A percentile compares a stretch with the other conserved stretches of the same genome.
Evolutionary conservation across 2,329 filamentous ascomycete genomes (phyloP).

Genomic region (Aureobasidium sp.): DNA sequence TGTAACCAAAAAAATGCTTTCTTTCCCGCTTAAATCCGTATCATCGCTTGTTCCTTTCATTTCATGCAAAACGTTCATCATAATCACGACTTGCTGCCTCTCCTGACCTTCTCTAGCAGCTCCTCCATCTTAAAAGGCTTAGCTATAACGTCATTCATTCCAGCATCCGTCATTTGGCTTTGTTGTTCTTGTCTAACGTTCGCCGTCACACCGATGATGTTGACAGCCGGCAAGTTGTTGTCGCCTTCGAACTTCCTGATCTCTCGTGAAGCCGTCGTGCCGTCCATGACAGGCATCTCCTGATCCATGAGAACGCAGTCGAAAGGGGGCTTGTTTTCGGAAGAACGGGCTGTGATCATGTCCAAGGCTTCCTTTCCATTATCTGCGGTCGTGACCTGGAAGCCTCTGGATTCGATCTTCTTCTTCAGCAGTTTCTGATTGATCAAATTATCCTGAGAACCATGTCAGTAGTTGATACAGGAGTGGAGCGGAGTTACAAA

Average conservation of each 20-base stretch:
- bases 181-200: conserved; percentile 26
- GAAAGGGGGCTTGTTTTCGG: conserved; percentile 14
- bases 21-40: background rate
- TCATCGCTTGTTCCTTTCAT: background rate
- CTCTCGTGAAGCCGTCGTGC: conserved; percentile 20
- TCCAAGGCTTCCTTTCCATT: conserved; percentile 26
- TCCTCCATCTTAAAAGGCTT: conserved; percentile 27
- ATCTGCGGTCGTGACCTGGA: conserved; percentile 23
- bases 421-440: conserved; percentile 25
- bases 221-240: conserved; percentile 15
- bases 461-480: background rate
- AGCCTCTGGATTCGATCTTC: conserved; percentile 21
- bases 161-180: conserved; percentile 22
- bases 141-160: conserved; percentile 25
- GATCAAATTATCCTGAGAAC: conserved; percentile 25
- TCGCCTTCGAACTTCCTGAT: conserved; percentile 20
- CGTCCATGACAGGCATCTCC: conserved; percentile 27
- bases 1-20: background rate
- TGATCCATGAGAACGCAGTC: conserved; percentile 27
- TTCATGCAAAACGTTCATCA: background rate
- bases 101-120: conserved; percentile 16
- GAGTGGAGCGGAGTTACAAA: background rate
- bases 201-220: conserved; percentile 26
- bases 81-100: background rate
- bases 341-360: background rate